Percentiles rank a stretch among this genome's conserved stretches.
phyloP scores from a whole-genome alignment of 352 stramenopile genomes.

The Pythium myriotylum region DNA sequence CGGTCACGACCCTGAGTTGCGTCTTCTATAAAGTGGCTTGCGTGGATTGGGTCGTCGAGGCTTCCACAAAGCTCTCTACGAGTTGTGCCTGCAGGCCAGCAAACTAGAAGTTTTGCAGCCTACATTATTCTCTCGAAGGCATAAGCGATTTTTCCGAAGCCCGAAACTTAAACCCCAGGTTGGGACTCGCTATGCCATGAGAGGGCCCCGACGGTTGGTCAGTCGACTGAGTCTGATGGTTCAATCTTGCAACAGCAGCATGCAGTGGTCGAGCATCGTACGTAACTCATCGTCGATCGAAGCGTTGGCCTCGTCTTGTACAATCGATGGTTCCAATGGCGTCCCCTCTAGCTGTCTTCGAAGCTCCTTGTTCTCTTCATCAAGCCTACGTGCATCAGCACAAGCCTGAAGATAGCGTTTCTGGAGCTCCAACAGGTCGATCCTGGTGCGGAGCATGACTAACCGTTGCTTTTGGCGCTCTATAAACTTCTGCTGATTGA shows the following conservation, averaged over 20 bases:
- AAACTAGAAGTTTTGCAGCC: no score
- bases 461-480: background rate
- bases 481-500: constrained; percentile 3
- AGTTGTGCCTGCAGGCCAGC: no score
- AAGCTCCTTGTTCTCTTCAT: background rate
- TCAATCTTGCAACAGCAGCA: background rate
- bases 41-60: no score
- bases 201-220: no score
- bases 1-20: no score
- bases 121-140: no score
- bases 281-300: background rate
- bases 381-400: background rate
- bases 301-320: background rate
- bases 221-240: no score
- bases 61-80: no score
- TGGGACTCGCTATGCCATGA: no score
- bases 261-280: background rate
- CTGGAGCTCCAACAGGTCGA: background rate
- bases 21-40: no score
- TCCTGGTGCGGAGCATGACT: background rate
- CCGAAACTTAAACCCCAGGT: no score
- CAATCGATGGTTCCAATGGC: background rate
- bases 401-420: background rate
- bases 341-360: background rate
- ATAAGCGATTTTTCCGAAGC: no score